Percentiles rank a stretch among this genome's conserved stretches.
Evolutionary conservation across 1,284 basidiomycete species (phyloP).

Genomic region (Polyporus tsugae): DNA sequence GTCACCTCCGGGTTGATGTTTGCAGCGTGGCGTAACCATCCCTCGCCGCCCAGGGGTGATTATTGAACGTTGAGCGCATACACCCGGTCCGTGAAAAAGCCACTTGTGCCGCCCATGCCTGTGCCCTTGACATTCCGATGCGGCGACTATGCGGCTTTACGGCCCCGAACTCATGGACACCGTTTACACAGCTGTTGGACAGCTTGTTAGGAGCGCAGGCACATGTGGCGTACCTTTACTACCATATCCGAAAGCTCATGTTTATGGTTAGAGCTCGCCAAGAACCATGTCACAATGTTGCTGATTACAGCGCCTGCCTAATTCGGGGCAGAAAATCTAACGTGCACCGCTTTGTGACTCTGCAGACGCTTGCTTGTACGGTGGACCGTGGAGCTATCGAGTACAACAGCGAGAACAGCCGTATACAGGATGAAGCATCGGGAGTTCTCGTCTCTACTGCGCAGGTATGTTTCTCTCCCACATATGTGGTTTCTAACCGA

Average conservation of each 20-base stretch:
- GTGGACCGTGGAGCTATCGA: neutral
- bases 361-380: neutral
- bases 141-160: neutral
- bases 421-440: neutral
- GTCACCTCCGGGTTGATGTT: neutral
- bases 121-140: neutral
- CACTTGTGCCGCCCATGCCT: neutral
- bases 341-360: conserved; percentile 4
- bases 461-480: neutral
- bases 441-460: neutral
- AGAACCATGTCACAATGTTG: neutral
- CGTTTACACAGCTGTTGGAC: conserved; percentile 2
- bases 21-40: neutral
- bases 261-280: neutral
- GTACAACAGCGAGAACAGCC: neutral
- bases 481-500: no score
- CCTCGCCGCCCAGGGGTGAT: neutral
- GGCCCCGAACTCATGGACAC: neutral
- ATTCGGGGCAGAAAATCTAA: neutral
- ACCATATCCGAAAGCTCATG: neutral
- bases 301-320: conserved; percentile 2
- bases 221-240: neutral
- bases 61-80: neutral
- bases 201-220: neutral
- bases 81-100: neutral